phyloP scores from a whole-genome alignment of 2,329 filamentous ascomycete species.

The Samsoniella hepiali region DNA sequence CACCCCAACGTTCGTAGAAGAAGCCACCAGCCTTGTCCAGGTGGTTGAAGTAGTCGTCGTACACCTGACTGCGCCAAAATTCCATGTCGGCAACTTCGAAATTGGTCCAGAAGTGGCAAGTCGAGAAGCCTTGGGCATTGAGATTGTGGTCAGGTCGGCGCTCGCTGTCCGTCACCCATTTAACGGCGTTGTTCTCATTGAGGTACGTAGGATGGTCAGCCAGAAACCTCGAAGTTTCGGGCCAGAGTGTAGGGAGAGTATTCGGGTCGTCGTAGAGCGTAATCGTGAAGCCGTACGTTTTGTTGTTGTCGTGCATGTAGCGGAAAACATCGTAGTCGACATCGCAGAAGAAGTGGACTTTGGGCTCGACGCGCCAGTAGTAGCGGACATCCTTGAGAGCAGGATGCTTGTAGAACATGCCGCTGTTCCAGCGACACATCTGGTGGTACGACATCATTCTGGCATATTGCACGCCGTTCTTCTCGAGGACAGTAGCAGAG shows the following conservation, averaged over 20 bases:
- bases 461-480: slow-evolving; percentile 87
- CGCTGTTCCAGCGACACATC: slow-evolving; percentile 99
- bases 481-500: slow-evolving; percentile 76
- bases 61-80: slow-evolving; percentile 86
- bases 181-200: slow-evolving; percentile 78
- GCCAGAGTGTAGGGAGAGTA: slow-evolving; percentile 86
- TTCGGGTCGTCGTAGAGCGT: slow-evolving; percentile 90
- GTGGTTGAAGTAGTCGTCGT: slow-evolving; percentile 95
- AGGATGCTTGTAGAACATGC: slow-evolving; percentile 95
- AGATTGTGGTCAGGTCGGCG: slow-evolving; percentile 75
- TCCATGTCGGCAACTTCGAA: slow-evolving; percentile 93
- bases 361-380: slow-evolving; percentile 98
- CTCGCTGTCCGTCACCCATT: slow-evolving; percentile 78
- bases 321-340: slow-evolving; percentile 98
- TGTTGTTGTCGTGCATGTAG: slow-evolving; percentile 97
- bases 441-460: slow-evolving; percentile 89
- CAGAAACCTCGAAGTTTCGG: slow-evolving; percentile 90
- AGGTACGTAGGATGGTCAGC: slow-evolving; percentile 78
- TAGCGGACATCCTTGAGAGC: slow-evolving; percentile 78
- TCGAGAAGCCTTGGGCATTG: slow-evolving; percentile 88
- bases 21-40: slow-evolving; percentile 86
- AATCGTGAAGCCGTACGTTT: slow-evolving; percentile 98
- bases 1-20: slow-evolving; percentile 67
- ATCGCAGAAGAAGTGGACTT: slow-evolving; percentile 99
- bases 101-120: slow-evolving; percentile 99